Conservation (phyloP, 306 rosid species). For the Rosa lucieae region DNA sequence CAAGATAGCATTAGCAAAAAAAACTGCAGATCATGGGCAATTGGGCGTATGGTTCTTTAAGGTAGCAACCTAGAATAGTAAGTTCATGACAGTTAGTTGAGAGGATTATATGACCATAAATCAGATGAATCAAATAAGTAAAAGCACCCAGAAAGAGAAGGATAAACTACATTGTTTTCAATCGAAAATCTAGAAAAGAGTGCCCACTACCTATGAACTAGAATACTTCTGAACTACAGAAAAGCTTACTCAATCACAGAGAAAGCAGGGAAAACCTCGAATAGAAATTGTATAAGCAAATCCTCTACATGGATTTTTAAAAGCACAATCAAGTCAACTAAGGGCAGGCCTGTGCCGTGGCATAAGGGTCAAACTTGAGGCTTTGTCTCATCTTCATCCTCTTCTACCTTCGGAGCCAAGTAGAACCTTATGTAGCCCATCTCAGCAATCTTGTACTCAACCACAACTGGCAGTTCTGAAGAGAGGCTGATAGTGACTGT, state of each 20-base stretch:
- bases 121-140: not conserved
- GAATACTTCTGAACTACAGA: constrained; percentile 14
- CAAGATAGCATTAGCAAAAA: not conserved
- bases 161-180: constrained; percentile 12
- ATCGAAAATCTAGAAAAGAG: constrained; percentile 8
- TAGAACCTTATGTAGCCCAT: constrained; percentile 79
- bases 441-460: constrained; percentile 67
- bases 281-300: not conserved
- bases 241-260: not conserved
- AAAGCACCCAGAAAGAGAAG: not conserved
- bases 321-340: not conserved
- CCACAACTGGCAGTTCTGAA: constrained; percentile 63
- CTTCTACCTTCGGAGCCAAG: constrained; percentile 94
- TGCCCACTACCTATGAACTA: not conserved
- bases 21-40: not conserved
- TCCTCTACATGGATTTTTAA: not conserved
- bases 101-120: not conserved
- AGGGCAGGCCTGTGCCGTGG: not conserved
- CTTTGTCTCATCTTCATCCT: constrained; percentile 62
- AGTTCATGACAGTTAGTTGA: not conserved
- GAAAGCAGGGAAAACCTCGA: not conserved
- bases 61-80: not conserved
- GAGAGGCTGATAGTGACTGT: constrained; percentile 66
- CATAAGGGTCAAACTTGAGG: constrained; percentile 22
- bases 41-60: not conserved